Evolutionary conservation across 192 early-diverging fungal species (phyloP), one percentile per base, ranked within the genome.

Genomic region (Backusella parvicylindrica): DNA sequence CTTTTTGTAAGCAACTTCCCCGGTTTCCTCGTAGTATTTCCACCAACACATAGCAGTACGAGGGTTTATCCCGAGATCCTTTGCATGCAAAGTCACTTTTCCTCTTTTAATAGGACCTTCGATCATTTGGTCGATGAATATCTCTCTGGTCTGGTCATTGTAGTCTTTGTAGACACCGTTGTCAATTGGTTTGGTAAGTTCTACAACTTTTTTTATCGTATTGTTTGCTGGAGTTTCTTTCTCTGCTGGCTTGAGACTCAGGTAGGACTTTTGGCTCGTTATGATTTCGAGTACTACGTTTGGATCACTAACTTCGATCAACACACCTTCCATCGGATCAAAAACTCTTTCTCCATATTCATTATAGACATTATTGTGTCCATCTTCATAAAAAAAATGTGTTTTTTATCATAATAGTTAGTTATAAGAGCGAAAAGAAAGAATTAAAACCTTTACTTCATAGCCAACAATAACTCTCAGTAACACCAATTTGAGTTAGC

Each of bases 291-390:
- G 31, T 36, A 68, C 16, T 38, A 37, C 35, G 66, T 68, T 68
- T 68, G 66, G 35, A n/a, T 68, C 66, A 68, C 35, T 68, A 18
- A 68, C n/a, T 68, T 68, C 36, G 7, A 36, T 38, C 66, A 68
- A 38, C 0, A 68, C 36, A n/a, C 16, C 36, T 68, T 68, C 32
- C 66, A 68, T 68, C 18, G 66, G 36, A 38, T 69, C 67, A n/a
- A n/a, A 69, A n/a, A 69, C 38, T 69, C 67, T 69, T 43, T 43
- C 38, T 43, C 67, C 67, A 0, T 69, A 1, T 43, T 69, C 67
- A 69, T 69, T 43, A 69, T 69, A 69, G 38, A 43, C 38, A 43
- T 69, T 69, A 0, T 69, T 40, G 3, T 41, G 38, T 69, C 35
- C 37, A 69, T 69, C 38, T 69, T 69, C 37, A 43, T 69, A 41